Percentiles rank a stretch among this genome's conserved stretches.
Evolutionary conservation across 371 early-diverging fungal species (phyloP).

Genomic region (Haplosporangium sp.): DNA sequence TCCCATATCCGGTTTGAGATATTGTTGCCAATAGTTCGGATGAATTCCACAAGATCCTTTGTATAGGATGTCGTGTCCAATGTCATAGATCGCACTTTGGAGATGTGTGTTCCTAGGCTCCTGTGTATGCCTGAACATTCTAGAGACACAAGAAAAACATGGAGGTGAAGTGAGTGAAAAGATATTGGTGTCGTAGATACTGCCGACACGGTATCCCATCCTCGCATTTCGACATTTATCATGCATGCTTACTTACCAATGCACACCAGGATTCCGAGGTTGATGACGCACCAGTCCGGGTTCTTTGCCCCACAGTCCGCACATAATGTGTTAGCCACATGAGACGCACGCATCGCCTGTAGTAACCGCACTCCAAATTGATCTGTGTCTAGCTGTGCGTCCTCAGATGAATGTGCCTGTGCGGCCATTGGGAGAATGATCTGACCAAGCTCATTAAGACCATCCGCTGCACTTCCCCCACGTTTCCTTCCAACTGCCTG

Average conservation of each 20-base stretch:
- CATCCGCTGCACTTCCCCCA: slow-evolving; percentile 12
- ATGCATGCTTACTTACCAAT: slow-evolving; percentile 67
- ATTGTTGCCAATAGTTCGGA: slow-evolving; percentile 69
- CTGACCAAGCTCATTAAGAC: slow-evolving; percentile 40
- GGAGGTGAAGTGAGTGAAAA: slow-evolving; percentile 28
- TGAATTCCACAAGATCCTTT: slow-evolving; percentile 67
- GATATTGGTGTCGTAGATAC: slow-evolving; percentile 8
- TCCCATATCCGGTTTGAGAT: slow-evolving; percentile 70
- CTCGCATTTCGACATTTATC: too few species aligned
- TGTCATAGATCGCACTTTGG: slow-evolving; percentile 87
- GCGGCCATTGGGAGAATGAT: slow-evolving; percentile 18
- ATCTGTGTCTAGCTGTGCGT: slow-evolving; percentile 11
- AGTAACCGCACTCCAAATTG: slow-evolving; percentile 51
- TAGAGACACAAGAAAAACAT: slow-evolving; percentile 15
- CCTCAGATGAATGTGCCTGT: neutral
- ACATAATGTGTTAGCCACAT: slow-evolving; percentile 75
- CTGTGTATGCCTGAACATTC: slow-evolving; percentile 98
- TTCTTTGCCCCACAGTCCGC: slow-evolving; percentile 86
- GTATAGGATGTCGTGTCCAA: slow-evolving; percentile 83
- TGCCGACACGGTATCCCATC: neutral
- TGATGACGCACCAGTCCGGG: slow-evolving; percentile 95
- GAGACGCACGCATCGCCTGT: slow-evolving; percentile 57
- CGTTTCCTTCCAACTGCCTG: slow-evolving; percentile 7
- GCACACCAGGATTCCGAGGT: slow-evolving; percentile 93
- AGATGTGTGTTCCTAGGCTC: slow-evolving; percentile 93